Conservation (phyloP, 177 flowering plant genomes). For the Tripterygium wilfordii region DNA sequence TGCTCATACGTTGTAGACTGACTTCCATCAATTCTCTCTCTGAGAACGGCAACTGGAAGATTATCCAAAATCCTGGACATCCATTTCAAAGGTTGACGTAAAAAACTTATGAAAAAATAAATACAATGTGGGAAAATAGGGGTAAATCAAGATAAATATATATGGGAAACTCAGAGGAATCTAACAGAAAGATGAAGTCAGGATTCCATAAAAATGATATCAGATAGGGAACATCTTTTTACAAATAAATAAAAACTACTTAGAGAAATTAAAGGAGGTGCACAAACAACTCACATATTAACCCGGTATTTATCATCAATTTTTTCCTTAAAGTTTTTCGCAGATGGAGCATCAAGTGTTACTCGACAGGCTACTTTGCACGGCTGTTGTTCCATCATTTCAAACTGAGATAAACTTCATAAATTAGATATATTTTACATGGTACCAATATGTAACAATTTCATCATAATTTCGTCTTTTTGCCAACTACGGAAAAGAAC, state of each 20-base stretch:
- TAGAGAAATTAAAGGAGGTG: neutral
- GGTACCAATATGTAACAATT: neutral
- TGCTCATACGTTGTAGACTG: constrained; percentile 54
- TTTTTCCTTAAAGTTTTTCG: constrained; percentile 58
- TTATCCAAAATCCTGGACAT: constrained; percentile 60
- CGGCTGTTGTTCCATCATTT: constrained; percentile 44
- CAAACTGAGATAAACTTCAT: constrained; percentile 26
- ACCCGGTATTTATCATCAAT: constrained; percentile 65
- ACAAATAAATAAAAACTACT: too few species aligned
- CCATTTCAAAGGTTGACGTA: neutral
- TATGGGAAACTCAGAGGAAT: too few species aligned
- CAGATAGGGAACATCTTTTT: too few species aligned
- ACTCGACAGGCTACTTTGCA: constrained; percentile 45
- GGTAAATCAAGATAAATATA: too few species aligned
- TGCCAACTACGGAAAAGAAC: neutral
- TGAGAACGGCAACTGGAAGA: constrained; percentile 68
- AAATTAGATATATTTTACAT: constrained; percentile 1
- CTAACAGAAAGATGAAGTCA: too few species aligned
- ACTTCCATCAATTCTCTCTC: constrained; percentile 55
- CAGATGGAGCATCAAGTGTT: constrained; percentile 38
- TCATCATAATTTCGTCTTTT: neutral
- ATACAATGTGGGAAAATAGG: neutral
- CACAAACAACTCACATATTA: constrained; percentile 41
- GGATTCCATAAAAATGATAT: too few species aligned
- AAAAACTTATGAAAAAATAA: neutral